Evolutionary conservation across 768 basidiomycete genomes (phyloP).

Genomic region (Rhodotorula diobovata): DNA sequence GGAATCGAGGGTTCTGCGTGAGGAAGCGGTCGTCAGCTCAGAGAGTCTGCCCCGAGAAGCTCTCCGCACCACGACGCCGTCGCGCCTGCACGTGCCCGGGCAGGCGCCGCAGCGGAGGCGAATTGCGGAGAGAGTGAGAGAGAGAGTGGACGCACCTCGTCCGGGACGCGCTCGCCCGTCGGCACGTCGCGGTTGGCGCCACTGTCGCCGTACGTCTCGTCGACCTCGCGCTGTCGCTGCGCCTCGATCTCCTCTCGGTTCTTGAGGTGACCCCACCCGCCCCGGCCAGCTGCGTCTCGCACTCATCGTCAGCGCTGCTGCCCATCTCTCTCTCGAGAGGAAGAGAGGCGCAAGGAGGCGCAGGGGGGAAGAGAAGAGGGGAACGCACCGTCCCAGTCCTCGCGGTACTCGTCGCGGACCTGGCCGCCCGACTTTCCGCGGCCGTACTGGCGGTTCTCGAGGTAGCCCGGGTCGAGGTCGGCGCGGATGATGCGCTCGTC

Average conservation of each 20-base stretch:
- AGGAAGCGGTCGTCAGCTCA: background rate
- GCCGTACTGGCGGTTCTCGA: slow-evolving; percentile 94
- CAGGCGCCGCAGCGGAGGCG: no score
- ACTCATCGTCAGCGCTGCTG: background rate
- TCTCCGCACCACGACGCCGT: no score
- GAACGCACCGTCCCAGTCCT: slow-evolving; percentile 58
- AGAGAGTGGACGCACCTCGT: slow-evolving; percentile 31
- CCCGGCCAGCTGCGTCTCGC: slow-evolving; percentile 72
- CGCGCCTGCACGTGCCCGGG: no score
- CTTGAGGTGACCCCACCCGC: slow-evolving; percentile 74
- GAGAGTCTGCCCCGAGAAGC: no score
- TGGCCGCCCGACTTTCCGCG: slow-evolving; percentile 96
- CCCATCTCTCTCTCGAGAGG: background rate
- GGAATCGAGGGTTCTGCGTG: slow-evolving; percentile 40
- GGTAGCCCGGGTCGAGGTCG: slow-evolving; percentile 93
- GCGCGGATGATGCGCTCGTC: slow-evolving; percentile 98
- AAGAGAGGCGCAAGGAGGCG: background rate
- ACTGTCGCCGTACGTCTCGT: slow-evolving; percentile 64
- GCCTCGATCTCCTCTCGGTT: slow-evolving; percentile 69
- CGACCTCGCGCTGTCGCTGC: slow-evolving; percentile 72
- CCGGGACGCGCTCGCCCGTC: slow-evolving; percentile 43
- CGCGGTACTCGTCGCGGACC: slow-evolving; percentile 88
- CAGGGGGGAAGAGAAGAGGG: slow-evolving; percentile 43
- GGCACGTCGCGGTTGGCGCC: slow-evolving; percentile 42
- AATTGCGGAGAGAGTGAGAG: background rate